Evolutionary conservation across 148 eudicot species (phyloP).

Genomic region (Vaccinium corymbosum): DNA sequence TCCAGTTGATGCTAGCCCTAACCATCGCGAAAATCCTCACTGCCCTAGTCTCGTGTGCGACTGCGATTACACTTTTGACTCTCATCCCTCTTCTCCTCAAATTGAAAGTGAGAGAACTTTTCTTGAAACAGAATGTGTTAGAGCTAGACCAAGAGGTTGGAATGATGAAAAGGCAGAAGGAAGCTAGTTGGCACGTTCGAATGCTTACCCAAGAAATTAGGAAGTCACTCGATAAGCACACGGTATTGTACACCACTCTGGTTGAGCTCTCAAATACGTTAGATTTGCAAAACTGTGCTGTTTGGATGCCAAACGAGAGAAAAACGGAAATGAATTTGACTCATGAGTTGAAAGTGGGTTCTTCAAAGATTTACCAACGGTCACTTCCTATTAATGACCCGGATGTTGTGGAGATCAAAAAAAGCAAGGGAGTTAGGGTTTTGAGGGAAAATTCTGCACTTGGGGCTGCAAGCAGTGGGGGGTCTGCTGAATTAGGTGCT

Average conservation of each 20-base stretch:
- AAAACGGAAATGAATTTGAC: conserved; percentile 67
- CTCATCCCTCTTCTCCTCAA: conserved; percentile 77
- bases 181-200: conserved; percentile 81
- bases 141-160: conserved; percentile 91
- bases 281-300: conserved; percentile 73
- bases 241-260: conserved; percentile 68
- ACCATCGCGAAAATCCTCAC: conserved; percentile 75
- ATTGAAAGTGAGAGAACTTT: conserved; percentile 76
- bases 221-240: conserved; percentile 84
- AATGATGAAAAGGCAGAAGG: conserved; percentile 68
- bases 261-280: conserved; percentile 79
- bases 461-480: conserved; percentile 60
- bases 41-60: conserved; percentile 82
- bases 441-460: conserved; percentile 53
- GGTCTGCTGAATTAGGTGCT: conserved; percentile 41
- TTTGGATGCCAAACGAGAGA: conserved; percentile 90
- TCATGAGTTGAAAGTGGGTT: conserved; percentile 49
- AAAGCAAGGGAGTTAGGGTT: conserved; percentile 53
- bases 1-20: conserved; percentile 67
- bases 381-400: conserved; percentile 54
- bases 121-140: conserved; percentile 63
- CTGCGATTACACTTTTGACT: conserved; percentile 77
- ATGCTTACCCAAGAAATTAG: conserved; percentile 91
- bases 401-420: conserved; percentile 40
- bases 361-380: conserved; percentile 18